Evolutionary conservation across 331 rosid species (phyloP).

Genomic region (Spiraea crenata): DNA sequence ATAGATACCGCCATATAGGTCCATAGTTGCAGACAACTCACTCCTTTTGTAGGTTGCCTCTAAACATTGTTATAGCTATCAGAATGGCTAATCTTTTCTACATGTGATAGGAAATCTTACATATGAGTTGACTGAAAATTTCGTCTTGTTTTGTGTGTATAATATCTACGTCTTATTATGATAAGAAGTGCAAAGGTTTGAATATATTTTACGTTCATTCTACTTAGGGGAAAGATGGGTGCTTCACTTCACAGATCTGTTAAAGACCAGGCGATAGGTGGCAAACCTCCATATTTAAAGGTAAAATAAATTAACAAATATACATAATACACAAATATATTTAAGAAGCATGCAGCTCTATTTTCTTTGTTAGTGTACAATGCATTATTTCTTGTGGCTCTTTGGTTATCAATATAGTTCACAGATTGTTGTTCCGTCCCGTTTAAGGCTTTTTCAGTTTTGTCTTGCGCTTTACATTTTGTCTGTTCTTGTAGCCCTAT

Average conservation of each 20-base stretch:
- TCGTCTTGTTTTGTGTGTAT: not conserved
- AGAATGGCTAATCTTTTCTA: not conserved
- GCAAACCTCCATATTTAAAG: constrained; percentile 55
- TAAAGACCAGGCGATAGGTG: constrained; percentile 51
- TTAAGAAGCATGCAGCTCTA: not conserved
- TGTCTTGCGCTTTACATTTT: not conserved
- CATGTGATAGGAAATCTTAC: not conserved
- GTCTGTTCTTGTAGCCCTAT: constrained; percentile 48
- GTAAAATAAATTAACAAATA: constrained; percentile 24
- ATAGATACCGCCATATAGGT: not conserved
- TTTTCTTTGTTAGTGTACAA: not conserved
- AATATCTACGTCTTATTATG: not conserved
- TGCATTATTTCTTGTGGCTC: not conserved
- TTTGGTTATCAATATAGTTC: too few relatives aligned
- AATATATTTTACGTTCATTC: constrained; percentile 5
- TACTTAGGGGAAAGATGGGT: constrained; percentile 64
- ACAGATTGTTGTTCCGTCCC: too few relatives aligned
- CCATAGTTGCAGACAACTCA: not conserved
- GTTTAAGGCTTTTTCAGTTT: not conserved
- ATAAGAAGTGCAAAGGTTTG: not conserved
- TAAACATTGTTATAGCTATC: not conserved
- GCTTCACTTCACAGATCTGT: constrained; percentile 49
- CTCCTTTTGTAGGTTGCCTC: not conserved
- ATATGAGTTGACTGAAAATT: not conserved
- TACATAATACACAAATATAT: not conserved